phyloP scores from a whole-genome alignment of 2,329 filamentous ascomycete species.

The Chaetomiaceae sp. region DNA sequence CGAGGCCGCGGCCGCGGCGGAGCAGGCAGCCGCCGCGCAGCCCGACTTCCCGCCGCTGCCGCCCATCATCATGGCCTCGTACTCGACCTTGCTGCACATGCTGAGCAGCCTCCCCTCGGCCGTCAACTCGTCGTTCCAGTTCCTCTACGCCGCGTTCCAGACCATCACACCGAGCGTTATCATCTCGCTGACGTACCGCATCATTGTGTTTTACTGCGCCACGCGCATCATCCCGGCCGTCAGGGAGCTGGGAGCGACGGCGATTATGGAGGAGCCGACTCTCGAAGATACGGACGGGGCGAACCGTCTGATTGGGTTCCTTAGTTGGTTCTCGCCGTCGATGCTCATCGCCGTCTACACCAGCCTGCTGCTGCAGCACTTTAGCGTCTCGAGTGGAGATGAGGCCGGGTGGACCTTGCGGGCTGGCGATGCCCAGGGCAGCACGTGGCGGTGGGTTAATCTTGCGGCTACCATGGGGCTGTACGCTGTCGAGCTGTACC shows the following conservation, averaged over 20 bases:
- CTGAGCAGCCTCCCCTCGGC: slow-evolving; percentile 78
- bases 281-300: slow-evolving; percentile 83
- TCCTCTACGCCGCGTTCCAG: slow-evolving; percentile 86
- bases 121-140: slow-evolving; percentile 76
- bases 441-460: slow-evolving; percentile 92
- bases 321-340: slow-evolving; percentile 92
- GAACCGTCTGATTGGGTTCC: slow-evolving; percentile 71
- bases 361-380: slow-evolving; percentile 91
- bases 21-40: slow-evolving; percentile 50
- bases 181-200: slow-evolving; percentile 88
- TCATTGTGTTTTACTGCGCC: slow-evolving; percentile 92
- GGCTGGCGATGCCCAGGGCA: slow-evolving; percentile 76
- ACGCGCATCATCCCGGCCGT: slow-evolving; percentile 95
- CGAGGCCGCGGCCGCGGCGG: slow-evolving; percentile 52
- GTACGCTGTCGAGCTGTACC: slow-evolving; percentile 85
- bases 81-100: slow-evolving; percentile 82
- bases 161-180: slow-evolving; percentile 95
- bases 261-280: slow-evolving; percentile 76
- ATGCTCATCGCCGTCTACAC: slow-evolving; percentile 96
- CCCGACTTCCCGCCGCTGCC: slow-evolving; percentile 95
- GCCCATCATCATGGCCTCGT: slow-evolving; percentile 97
- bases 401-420: slow-evolving; percentile 75
- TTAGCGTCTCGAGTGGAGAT: slow-evolving; percentile 66
- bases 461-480: slow-evolving; percentile 82
- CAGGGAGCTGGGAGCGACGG: slow-evolving; percentile 76